Percentiles rank a stretch among this genome's conserved stretches.
phyloP scores from a whole-genome alignment of 179 eudicot genomes.

The Gypsophila paniculata region DNA sequence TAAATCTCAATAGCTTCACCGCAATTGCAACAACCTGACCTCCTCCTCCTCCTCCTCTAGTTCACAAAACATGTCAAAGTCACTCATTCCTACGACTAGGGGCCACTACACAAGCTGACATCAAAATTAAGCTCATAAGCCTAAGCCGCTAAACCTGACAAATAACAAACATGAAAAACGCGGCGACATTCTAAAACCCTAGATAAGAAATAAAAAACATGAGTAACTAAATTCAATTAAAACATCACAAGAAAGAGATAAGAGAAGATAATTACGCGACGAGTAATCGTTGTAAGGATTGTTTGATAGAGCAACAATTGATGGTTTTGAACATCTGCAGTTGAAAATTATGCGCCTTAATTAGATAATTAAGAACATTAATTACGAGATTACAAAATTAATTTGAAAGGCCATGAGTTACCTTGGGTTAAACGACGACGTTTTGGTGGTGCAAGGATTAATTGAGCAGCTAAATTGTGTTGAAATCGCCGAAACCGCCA shows the following conservation, averaged over 20 bases:
- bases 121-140: neutral
- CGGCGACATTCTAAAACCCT: neutral
- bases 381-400: neutral
- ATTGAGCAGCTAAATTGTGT: conserved; percentile 24
- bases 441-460: conserved; percentile 10
- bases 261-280: neutral
- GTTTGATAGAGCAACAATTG: conserved; percentile 28
- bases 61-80: too few relatives aligned
- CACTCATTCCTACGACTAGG: neutral
- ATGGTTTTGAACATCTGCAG: conserved; percentile 30
- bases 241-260: neutral
- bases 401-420: neutral
- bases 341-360: neutral
- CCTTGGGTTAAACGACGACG: conserved; percentile 26
- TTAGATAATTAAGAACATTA: neutral
- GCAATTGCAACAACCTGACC: neutral
- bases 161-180: neutral
- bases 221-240: neutral
- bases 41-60: neutral
- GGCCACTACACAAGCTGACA: neutral
- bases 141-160: neutral
- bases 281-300: conserved; percentile 27
- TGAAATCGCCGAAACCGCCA: conserved; percentile 40
- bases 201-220: neutral
- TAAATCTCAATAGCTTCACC: neutral